Evolutionary conservation across 257 asterid genomes (phyloP).

Genomic region (Solanum bukasovii): DNA sequence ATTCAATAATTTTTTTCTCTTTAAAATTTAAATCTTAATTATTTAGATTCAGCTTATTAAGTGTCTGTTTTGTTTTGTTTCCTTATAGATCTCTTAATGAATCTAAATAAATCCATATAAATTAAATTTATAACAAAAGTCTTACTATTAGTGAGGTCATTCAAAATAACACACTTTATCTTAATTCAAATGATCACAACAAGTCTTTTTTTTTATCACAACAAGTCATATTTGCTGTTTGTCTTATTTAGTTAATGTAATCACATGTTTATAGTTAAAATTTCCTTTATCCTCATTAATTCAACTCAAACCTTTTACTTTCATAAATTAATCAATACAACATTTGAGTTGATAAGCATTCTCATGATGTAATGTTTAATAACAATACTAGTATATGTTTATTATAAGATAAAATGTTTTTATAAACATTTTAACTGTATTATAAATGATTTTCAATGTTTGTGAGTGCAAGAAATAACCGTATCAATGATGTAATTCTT

Average conservation of each 20-base stretch:
- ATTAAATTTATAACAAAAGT: not conserved
- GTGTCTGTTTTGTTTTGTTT: too few species aligned
- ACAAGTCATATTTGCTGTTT: not conserved
- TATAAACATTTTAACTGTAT: not conserved
- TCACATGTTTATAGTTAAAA: not conserved
- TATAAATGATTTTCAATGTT: not conserved
- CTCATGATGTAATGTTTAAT: not conserved
- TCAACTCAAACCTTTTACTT: not conserved
- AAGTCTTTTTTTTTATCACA: too few species aligned
- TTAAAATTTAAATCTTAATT: too few species aligned
- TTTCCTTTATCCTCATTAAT: not conserved
- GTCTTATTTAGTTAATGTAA: not conserved
- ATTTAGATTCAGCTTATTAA: too few species aligned
- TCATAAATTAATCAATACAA: not conserved
- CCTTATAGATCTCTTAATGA: too few species aligned
- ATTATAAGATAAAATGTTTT: not conserved
- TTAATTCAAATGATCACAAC: not conserved
- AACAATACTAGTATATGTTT: not conserved
- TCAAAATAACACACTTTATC: not conserved
- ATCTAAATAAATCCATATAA: too few species aligned
- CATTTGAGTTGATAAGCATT: not conserved
- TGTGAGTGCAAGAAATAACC: not conserved
- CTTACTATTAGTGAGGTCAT: not conserved
- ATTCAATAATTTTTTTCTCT: too few species aligned
- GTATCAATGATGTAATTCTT: not conserved